Evolutionary conservation across 352 stramenopile genomes (phyloP), one percentile per base, ranked within the genome.

Genomic region (Sclerospora graminicola): DNA sequence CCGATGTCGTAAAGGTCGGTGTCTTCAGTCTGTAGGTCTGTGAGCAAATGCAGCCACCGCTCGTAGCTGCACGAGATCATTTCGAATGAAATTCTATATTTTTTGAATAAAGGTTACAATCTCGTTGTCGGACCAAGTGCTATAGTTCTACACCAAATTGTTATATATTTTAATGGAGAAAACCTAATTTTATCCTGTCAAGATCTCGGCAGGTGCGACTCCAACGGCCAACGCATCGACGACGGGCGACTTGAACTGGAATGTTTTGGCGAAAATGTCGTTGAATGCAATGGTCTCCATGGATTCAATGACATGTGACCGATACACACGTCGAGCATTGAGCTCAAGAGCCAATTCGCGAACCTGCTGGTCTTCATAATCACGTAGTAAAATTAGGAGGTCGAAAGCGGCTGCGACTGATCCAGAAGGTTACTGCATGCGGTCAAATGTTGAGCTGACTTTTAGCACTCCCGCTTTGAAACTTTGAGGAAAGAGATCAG

Each of bases 341-440:
- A 90, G 49, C 57, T 94, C 78, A 24, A 90, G 67, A 32, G 75
- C 77, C 35, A 63, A 65, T 41, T 91, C 73, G 24, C 82, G 77
- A 30, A 94, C 71, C 10, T 63, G 40, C 13, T 64, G 37, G 30
- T 91, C 79, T 11, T 64, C 62, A 42, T 90, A 74, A 54, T 89
- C 69, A 2, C 89, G 63, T 8, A 90, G 61, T 42, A 69, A 81
- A 42, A 91, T 84, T 16, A 91, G 60, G 39, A 94, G 57, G 38
- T 90, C 82, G 40, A 91, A 94, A 94, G 57, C 29, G 82, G 82
- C 60, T 89, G 77, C 32, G 79, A 87, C 49, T 89, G 74, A 53
- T 94, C 80, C 34, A 94, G 49, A 23, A 91, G 53, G 29, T 63
- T 58, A 23, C 52, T 57, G 39, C 82, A 84, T 45, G 79, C 66